Base-by-base conservation (phyloP, 805 yeast genomes). In the Brettanomyces sp. region DNA sequence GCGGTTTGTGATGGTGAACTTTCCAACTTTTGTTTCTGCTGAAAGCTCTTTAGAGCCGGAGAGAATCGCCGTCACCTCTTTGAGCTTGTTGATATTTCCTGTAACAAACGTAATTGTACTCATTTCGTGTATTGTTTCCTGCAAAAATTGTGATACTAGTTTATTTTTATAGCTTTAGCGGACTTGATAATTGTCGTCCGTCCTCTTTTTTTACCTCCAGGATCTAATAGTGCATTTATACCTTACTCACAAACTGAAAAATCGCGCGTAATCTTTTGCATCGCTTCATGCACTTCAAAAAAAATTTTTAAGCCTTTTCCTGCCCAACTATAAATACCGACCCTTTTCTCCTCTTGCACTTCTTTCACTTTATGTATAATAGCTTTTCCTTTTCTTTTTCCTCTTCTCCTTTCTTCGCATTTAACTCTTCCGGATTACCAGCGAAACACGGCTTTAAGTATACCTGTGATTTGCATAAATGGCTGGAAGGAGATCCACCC, bases 51-150 rank as follows among this genome's bases (percentile, higher is more conserved):
- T 39, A 23, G 64, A 68, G 24, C 68, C 69, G 1, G 80, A 66
- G 7, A 91, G 74, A 44, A 91, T 84, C 45, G 83, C 80, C 50
- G 81, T 74, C 22, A 91, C 95, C 64, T 91, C 99, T 53, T 75
- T 78, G 49, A 90, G 73, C 64, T 93, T 93, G 66, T 91, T 89
- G 45, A 79, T 77, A 64, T 90, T 90, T 25, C 99, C 98, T 1
- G 96, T 66, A 18, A 66, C 69, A 56, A 66, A 66, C 1, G 67
- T 62, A 13, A 65, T 52, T 9, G 53, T 57, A 2, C 56, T 37
- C 60, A 57, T 59, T 12, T 6, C 30, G 37, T 21, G 28, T 30
- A 33, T 4, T 24, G 18, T 18, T 18, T 18, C 18, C 18, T 18
- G 18, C 18, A 18, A 18, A 18, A 18, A 18, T 18, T 18, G 18